Base-by-base conservation (phyloP, 768 basidiomycete species). In the Lentinula aciculospora region DNA sequence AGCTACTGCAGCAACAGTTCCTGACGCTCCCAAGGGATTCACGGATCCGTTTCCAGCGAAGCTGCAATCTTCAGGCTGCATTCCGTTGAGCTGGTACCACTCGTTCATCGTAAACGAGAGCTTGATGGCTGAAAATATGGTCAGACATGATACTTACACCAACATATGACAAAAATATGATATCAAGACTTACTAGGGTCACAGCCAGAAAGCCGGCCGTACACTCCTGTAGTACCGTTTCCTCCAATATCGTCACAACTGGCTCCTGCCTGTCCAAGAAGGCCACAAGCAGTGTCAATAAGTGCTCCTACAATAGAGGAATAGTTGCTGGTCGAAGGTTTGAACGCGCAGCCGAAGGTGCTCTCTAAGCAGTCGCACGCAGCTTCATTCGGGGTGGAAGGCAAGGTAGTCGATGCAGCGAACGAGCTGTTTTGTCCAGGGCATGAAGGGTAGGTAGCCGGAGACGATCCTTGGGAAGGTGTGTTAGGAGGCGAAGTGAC, bases 41-140 rank as follows among this genome's bases (percentile, higher is more conserved):
- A 92, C 75, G 15, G 90, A 92, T 4, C 85, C 94, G 66, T 97
- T 97, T 7, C 94, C 92, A 53, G 71, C 70, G 67, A 97, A 96
- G 74, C 80, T 82, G 72, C 94, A 96, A 7, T 89, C 77, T 53
- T 80, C 74, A 17, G 73, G 66, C 55, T 84, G 72, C 60, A 81
- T 79, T 68, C 80, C 80, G 56, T 81, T 81, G 29, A 75, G 68
- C 65, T 89, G 83, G 66, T 87, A 95, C 69, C 81, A 93, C 58
- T 84, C 74, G 68, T 82, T 88, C 83, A 95, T 89, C 48, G 87
- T 84, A 68, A 82, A 96, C 21, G 89, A 91, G 34, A 93, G 71
- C 76, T 92, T 88, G 70, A 88, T 78, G 40, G 81, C 91, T 91
- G 27, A n/a, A 15, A 47, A 47, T n/a, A 59, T 25, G 60, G 40